Conservation (phyloP, 2,329 filamentous ascomycete species). For the Colletotrichum sojae region DNA sequence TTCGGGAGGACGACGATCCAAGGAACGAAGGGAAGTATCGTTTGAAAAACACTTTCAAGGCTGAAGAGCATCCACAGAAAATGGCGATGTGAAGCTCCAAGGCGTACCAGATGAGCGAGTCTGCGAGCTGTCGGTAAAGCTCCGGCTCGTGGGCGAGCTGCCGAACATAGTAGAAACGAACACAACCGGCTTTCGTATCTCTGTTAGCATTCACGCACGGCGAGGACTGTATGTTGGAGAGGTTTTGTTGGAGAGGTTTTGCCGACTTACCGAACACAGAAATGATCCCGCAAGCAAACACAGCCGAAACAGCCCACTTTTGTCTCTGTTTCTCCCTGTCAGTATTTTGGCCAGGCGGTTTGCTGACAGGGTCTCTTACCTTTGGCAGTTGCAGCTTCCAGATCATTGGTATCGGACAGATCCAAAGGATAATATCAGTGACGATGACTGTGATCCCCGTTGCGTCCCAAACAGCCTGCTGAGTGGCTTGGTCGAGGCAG, state of each 20-base stretch:
- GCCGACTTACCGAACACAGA: slow-evolving; percentile 15
- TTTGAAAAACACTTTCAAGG: slow-evolving; percentile 18
- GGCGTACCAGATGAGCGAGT: slow-evolving; percentile 17
- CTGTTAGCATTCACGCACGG: not conserved
- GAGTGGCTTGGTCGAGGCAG: slow-evolving; percentile 7
- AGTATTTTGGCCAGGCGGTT: not conserved
- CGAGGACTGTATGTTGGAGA: no score
- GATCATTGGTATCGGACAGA: slow-evolving; percentile 24
- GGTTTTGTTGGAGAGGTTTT: no score
- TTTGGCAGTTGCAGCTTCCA: slow-evolving; percentile 14
- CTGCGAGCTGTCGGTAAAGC: slow-evolving; percentile 22
- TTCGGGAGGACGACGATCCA: not conserved
- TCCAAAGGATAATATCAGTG: slow-evolving; percentile 27
- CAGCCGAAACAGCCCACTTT: slow-evolving; percentile 23
- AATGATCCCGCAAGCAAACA: slow-evolving; percentile 17
- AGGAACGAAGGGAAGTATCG: slow-evolving; percentile 11
- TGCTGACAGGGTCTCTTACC: not conserved
- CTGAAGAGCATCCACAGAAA: slow-evolving; percentile 21
- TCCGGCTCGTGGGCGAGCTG: slow-evolving; percentile 14
- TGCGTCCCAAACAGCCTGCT: slow-evolving; percentile 23
- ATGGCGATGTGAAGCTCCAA: slow-evolving; percentile 25
- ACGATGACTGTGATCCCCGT: slow-evolving; percentile 16
- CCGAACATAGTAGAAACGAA: slow-evolving; percentile 27
- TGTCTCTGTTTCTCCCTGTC: not conserved
- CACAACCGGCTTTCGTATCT: slow-evolving; percentile 3